Evolutionary conservation across 768 basidiomycete species (phyloP), one percentile per base, ranked within the genome.

Genomic region (Podaxis carcinomalis): DNA sequence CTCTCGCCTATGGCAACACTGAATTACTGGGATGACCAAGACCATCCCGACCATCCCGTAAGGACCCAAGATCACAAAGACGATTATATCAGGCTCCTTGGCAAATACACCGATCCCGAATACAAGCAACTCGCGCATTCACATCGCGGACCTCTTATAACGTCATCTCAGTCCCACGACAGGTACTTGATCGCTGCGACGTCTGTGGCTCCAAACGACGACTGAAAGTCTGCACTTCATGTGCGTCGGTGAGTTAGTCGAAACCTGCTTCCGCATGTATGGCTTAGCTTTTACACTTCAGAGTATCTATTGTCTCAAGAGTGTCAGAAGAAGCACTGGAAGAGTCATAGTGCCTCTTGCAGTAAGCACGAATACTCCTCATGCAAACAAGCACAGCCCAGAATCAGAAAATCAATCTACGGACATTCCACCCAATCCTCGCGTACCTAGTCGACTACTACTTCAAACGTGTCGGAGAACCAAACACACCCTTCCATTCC

Each of bases 351-450:
- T 61, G 3, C 19, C 7, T 47, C 32, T 9, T 77, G 73, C 59
- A 67, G 72, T 72, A 66, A 58, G 67, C 9, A 19, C 27, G 14
- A 14, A 14, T n/a, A 25, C 40, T 47, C 21, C 10, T 28, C n/a
- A 32, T 44, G 7, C 16, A 36, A n/a, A 39, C 9, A 23, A 55
- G 28, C 16, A 51, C 50, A 76, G 74, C 73, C 2, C 73, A 72
- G 63, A 78, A 75, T 2, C 74, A 77, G 54, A 62, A 70, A 16
- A 70, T 78, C 16, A 71, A 75, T 19, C 57, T 79, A 6, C 59
- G 61, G 2, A 56, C 63, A 0, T 77, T 76, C 57, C 70, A 74
- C 72, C 74, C 74, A 0, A 59, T 75, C 51, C 61, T 78, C 13
- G 72, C 72, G 7, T 65, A 57, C 36, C 64, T 74, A 1, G 63